Evolutionary conservation across 768 basidiomycete genomes (phyloP).

Genomic region (Mycena amicta): DNA sequence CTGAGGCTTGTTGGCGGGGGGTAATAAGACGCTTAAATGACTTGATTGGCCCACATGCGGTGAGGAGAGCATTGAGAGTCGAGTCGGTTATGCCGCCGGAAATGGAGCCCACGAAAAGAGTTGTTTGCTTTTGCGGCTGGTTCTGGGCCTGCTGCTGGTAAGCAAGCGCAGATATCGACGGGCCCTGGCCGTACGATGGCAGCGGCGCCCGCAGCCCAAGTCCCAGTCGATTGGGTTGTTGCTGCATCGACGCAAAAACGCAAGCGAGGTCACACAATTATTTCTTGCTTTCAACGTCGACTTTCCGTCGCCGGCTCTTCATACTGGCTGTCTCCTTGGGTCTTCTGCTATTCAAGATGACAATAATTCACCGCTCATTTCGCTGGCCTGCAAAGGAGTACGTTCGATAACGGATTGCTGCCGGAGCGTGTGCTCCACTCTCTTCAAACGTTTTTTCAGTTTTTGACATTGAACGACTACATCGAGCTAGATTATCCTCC

Average conservation of each 20-base stretch:
- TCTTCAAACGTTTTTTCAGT: too few species aligned
- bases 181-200: conserved; percentile 88
- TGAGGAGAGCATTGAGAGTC: conserved; percentile 77
- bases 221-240: conserved; percentile 70
- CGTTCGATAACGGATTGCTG: too few species aligned
- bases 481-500: too few species aligned
- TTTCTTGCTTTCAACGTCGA: neutral
- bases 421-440: too few species aligned
- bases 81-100: conserved; percentile 87
- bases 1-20: conserved; percentile 89
- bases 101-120: conserved; percentile 92
- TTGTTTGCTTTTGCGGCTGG: conserved; percentile 61
- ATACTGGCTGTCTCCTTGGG: too few species aligned
- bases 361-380: too few species aligned
- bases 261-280: neutral
- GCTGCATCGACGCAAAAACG: conserved; percentile 15
- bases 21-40: conserved; percentile 93
- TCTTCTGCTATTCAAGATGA: too few species aligned
- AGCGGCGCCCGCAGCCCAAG: conserved; percentile 87
- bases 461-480: too few species aligned
- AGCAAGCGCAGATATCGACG: conserved; percentile 89
- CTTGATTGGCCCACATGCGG: conserved; percentile 83
- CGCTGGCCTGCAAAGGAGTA: too few species aligned
- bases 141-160: conserved; percentile 75
- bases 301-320: too few species aligned